phyloP scores from a whole-genome alignment of 2,329 filamentous ascomycete genomes.

The Sporothrix brasiliensis region DNA sequence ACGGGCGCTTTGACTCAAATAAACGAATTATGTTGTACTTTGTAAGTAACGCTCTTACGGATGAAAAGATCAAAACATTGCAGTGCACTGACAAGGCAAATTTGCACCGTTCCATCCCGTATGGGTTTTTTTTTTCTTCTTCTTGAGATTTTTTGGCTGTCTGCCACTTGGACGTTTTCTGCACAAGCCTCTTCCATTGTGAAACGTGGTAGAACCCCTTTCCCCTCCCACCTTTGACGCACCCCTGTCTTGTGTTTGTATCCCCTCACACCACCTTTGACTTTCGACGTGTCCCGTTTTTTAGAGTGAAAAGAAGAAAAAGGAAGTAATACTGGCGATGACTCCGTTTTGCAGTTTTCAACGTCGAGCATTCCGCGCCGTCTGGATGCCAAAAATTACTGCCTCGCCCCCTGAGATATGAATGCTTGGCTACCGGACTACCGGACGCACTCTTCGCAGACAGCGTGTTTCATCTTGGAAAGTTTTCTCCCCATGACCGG shows the following conservation, averaged over 20 bases:
- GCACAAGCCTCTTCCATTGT: constrained; percentile 19
- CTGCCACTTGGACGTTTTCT: background rate
- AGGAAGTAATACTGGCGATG: background rate
- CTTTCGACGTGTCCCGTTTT: constrained; percentile 12
- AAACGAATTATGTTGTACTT: too few relatives aligned
- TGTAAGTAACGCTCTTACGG: too few relatives aligned
- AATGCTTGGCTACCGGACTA: constrained; percentile 9
- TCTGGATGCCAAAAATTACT: background rate
- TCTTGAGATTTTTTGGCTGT: background rate
- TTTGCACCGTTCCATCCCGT: constrained; percentile 22
- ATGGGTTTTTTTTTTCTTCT: background rate
- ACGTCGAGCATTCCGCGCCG: background rate
- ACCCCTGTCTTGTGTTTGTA: background rate
- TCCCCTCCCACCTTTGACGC: constrained; percentile 4
- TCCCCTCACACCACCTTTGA: background rate
- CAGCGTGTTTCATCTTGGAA: constrained; percentile 12
- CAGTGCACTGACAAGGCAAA: constrained; percentile 25
- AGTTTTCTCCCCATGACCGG: background rate
- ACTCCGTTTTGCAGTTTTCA: background rate
- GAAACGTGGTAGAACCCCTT: constrained; percentile 26
- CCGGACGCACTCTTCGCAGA: constrained; percentile 5
- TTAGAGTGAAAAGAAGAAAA: background rate
- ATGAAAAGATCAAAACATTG: constrained; percentile 3
- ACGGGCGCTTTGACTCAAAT: constrained; percentile 22
- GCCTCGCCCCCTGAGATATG: background rate